phyloP scores from a whole-genome alignment of 495 filamentous ascomycete genomes.

The Trypethelium eluteriae region DNA sequence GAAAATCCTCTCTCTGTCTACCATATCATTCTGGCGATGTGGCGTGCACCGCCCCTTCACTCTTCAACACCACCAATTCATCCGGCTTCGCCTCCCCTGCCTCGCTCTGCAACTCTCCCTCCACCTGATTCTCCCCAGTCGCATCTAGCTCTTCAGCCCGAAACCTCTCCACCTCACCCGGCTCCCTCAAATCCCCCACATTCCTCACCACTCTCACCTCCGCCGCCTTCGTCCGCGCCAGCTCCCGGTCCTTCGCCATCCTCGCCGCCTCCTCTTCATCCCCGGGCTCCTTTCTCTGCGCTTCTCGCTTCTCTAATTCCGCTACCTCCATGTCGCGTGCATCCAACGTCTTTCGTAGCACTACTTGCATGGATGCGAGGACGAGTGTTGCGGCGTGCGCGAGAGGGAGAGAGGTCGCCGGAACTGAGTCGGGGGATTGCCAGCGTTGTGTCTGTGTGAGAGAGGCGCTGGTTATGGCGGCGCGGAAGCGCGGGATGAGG shows the following conservation, averaged over 20 bases:
- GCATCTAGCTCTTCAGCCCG: conserved; percentile 46
- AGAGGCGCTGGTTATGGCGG: conserved; percentile 52
- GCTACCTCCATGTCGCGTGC: conserved; percentile 53
- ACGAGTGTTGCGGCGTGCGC: conserved; percentile 78
- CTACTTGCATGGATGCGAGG: conserved; percentile 83
- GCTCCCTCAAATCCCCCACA: conserved; percentile 54
- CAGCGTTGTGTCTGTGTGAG: conserved; percentile 25
- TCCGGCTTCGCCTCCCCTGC: conserved; percentile 13
- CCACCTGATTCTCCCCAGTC: conserved; percentile 9
- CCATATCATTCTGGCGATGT: background rate
- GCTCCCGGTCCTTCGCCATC: conserved; percentile 53
- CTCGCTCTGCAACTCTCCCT: conserved; percentile 1
- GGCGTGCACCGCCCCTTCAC: conserved; percentile 5
- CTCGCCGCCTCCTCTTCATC: conserved; percentile 39
- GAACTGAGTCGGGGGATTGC: conserved; percentile 48
- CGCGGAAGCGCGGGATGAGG: conserved; percentile 78
- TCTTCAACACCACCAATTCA: conserved; percentile 24
- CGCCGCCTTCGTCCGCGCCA: conserved; percentile 64
- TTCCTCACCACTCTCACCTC: conserved; percentile 76
- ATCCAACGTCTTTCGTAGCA: conserved; percentile 68
- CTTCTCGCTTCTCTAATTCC: conserved; percentile 23
- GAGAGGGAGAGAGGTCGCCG: conserved; percentile 63
- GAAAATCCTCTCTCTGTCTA: background rate
- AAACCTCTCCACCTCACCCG: conserved; percentile 46
- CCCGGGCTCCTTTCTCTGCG: conserved; percentile 28